Conservation (phyloP, 1,139 yeast species). For the Geotrichum aggregatum region DNA sequence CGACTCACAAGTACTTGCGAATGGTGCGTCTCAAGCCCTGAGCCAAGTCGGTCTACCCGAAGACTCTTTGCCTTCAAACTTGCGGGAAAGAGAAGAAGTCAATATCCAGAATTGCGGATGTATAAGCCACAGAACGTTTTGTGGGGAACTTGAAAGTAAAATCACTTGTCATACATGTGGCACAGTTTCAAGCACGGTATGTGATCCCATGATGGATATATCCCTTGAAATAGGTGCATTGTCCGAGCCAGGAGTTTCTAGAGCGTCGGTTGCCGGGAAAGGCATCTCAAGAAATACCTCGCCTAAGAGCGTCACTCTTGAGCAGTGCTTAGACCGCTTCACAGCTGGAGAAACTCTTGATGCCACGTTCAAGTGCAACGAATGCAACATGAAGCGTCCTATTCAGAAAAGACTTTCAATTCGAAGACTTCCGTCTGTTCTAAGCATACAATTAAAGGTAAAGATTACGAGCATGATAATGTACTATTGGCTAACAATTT, state of each 20-base stretch:
- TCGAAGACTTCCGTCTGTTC: slow-evolving; percentile 66
- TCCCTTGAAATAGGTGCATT: slow-evolving; percentile 55
- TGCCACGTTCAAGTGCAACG: slow-evolving; percentile 62
- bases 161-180: slow-evolving; percentile 71
- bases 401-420: slow-evolving; percentile 72
- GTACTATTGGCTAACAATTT: neutral
- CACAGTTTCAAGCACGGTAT: slow-evolving; percentile 53
- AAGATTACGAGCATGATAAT: neutral
- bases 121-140: slow-evolving; percentile 72
- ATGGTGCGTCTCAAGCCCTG: slow-evolving; percentile 10
- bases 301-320: slow-evolving; percentile 36
- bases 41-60: neutral
- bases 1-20: slow-evolving; percentile 16
- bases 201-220: slow-evolving; percentile 87
- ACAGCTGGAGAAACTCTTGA: slow-evolving; percentile 76
- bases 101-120: slow-evolving; percentile 54
- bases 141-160: slow-evolving; percentile 69
- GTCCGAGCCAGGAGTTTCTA: neutral
- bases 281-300: neutral
- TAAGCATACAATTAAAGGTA: slow-evolving; percentile 72
- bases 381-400: slow-evolving; percentile 56
- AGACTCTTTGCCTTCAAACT: slow-evolving; percentile 1
- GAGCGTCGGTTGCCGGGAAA: slow-evolving; percentile 9
- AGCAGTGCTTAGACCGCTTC: slow-evolving; percentile 69
- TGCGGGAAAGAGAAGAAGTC: slow-evolving; percentile 16